These are phyloP conservation scores for Rhizophora mangle DNA, from an alignment of 345 rosid species.

Conservation along the genomic window DNA sequence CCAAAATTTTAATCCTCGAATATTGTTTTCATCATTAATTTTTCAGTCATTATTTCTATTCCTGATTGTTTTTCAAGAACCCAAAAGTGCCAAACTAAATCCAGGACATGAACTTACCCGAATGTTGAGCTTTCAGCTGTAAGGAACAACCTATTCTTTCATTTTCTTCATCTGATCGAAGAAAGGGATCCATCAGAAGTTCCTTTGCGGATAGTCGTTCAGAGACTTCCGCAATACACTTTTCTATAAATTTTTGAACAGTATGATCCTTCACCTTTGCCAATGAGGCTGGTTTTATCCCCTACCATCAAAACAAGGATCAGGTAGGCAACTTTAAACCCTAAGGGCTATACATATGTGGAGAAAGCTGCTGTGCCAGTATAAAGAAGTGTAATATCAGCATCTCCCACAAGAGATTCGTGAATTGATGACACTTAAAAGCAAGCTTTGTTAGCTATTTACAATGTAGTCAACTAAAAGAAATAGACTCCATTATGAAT, in stretches of 20 bases:
- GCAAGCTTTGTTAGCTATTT: too few relatives aligned
- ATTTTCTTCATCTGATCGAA: constrained; percentile 52
- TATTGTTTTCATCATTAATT: neutral
- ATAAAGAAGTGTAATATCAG: neutral
- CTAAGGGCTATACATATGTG: neutral
- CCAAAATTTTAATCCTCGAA: neutral
- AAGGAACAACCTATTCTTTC: constrained; percentile 36
- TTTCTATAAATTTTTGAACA: constrained; percentile 75
- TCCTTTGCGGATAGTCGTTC: constrained; percentile 75
- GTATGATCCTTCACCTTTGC: constrained; percentile 64
- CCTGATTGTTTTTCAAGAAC: neutral
- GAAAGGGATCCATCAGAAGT: constrained; percentile 86
- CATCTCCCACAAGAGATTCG: neutral
- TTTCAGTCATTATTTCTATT: neutral
- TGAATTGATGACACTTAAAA: too few relatives aligned
- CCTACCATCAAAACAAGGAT: constrained; percentile 42
- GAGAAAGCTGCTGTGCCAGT: neutral
- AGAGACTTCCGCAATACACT: constrained; percentile 77
- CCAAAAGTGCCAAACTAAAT: neutral
- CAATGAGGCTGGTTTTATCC: constrained; percentile 90
- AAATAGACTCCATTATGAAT: neutral
- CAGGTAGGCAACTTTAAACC: constrained; percentile 11
- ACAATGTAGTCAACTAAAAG: neutral
- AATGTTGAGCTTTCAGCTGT: constrained; percentile 21
- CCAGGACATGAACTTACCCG: constrained; percentile 33